A percentile compares a stretch with the other conserved stretches of the same genome.
Evolutionary conservation across 2,329 filamentous ascomycete species (phyloP).

Genomic region (Pseudogymnoascus sp.): DNA sequence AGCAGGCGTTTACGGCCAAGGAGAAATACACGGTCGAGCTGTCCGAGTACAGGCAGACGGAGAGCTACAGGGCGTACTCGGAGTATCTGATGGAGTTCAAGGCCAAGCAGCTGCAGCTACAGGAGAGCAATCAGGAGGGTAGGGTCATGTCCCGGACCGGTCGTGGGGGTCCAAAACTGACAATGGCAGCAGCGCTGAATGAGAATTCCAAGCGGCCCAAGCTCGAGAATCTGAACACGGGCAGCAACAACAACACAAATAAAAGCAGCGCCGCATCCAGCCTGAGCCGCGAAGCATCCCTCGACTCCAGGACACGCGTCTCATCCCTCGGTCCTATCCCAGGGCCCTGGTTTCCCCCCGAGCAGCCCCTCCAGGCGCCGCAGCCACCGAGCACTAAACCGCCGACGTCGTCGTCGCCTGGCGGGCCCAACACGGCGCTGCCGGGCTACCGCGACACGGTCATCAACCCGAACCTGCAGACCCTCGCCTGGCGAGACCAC

Average conservation of each 20-base stretch:
- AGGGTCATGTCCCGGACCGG: not conserved
- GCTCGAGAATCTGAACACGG: not conserved
- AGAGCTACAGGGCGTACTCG: constrained; percentile 55
- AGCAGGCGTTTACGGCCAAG: constrained; percentile 60
- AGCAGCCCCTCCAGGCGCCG: not conserved
- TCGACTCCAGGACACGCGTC: not conserved
- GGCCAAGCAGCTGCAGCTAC: constrained; percentile 44
- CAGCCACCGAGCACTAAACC: not conserved
- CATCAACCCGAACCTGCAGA: constrained; percentile 14
- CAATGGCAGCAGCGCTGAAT: not conserved
- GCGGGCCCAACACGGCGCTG: not conserved
- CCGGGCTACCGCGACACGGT: constrained; percentile 27
- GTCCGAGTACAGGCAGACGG: constrained; percentile 64
- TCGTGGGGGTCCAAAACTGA: not conserved
- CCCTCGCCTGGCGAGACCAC: constrained; percentile 23
- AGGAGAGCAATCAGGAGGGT: constrained; percentile 1
- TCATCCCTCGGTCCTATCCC: not conserved
- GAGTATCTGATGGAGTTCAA: constrained; percentile 68
- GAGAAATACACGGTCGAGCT: constrained; percentile 63
- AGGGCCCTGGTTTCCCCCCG: not conserved
- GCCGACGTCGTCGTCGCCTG: not conserved
- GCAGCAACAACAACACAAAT: not conserved
- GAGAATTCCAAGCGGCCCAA: constrained; percentile 8
- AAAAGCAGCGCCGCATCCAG: not conserved
- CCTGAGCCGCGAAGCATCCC: not conserved